Percentiles rank a stretch among this genome's conserved stretches.
Evolutionary conservation across 345 rosid species (phyloP).

Genomic region (Syzygium aqueum): DNA sequence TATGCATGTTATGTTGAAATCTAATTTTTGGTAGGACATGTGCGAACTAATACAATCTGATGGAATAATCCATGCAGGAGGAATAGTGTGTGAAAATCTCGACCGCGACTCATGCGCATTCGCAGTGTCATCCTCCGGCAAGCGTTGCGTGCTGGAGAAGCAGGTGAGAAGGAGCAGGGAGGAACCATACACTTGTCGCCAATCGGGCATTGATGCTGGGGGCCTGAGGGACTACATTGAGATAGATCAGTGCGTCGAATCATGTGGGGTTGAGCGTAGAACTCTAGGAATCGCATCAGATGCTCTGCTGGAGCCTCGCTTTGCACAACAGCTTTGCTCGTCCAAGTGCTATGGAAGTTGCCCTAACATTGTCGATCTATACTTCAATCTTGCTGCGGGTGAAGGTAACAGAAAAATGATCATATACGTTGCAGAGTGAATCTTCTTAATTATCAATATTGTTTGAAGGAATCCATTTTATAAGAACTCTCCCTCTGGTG

Average conservation of each 20-base stretch:
- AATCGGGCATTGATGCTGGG: constrained; percentile 66
- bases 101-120: constrained; percentile 51
- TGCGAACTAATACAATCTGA: not conserved
- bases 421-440: not conserved
- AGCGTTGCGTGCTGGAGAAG: constrained; percentile 77
- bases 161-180: constrained; percentile 46
- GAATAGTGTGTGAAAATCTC: constrained; percentile 53
- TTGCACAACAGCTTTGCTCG: constrained; percentile 61
- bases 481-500: not conserved
- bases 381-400: constrained; percentile 82
- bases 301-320: constrained; percentile 58
- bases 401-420: constrained; percentile 49
- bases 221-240: constrained; percentile 52
- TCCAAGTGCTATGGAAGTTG: constrained; percentile 60
- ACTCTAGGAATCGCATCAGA: constrained; percentile 83
- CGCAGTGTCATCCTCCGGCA: constrained; percentile 65
- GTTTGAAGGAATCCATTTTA: not conserved
- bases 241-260: constrained; percentile 51
- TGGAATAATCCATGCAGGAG: constrained; percentile 12
- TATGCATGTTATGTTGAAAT: not conserved
- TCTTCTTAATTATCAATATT: not conserved
- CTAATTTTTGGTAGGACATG: not conserved
- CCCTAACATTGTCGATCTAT: constrained; percentile 75
- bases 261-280: constrained; percentile 71
- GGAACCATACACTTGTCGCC: constrained; percentile 45